Evolutionary conservation across 2,329 filamentous ascomycete species (phyloP), one percentile per base, ranked within the genome.

Genomic region (Exserohilum rostratum): DNA sequence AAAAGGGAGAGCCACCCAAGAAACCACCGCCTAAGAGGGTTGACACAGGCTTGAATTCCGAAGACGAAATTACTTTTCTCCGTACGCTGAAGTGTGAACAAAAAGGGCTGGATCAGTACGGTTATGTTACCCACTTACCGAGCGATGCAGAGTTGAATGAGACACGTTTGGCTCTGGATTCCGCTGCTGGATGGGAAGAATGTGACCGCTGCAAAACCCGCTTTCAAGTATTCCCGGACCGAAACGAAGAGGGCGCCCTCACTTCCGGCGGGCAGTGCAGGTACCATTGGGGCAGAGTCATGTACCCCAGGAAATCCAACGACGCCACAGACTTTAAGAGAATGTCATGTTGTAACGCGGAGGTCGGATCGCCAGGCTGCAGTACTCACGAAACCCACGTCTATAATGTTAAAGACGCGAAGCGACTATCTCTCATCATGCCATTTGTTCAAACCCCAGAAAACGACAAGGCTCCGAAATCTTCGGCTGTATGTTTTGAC

Each of bases 191-290:
- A 43, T 96, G 88, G 82, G 95, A 99, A 76, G 83, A 86, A 45
- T 99, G 95, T 67, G 93, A 96, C 68, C 88, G 95, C 17, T 99
- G 95, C 75, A 82, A 82, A 37, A 86, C 87, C 30, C 87, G 93
- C 18, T 99, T 99, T 68, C 91, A 96, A 68, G 91, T 96, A 3
- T 98, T 96, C 61, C 91, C 93, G 0, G 91, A 92, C 3, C 87
- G 93, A 37, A 85, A 92, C 49, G 85, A 87, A 50, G 84, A 87
- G 63, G 83, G 85, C 62, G 95, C 96, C 40, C 88, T 96, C 13
- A 84, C 90, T 0, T 89, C 87, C 0, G 90, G 90, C 20, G 93
- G 93, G 0, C 78, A 79, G 31, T 99, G 96, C 76, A 87, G 79
- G 0, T 88, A 93, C 73, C 95, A 99, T 71, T 91, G 88, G 67